These are phyloP conservation scores for Cyclotella atomus DNA, from an alignment of 108 stramenopile genomes.

Conservation along the genomic window DNA sequence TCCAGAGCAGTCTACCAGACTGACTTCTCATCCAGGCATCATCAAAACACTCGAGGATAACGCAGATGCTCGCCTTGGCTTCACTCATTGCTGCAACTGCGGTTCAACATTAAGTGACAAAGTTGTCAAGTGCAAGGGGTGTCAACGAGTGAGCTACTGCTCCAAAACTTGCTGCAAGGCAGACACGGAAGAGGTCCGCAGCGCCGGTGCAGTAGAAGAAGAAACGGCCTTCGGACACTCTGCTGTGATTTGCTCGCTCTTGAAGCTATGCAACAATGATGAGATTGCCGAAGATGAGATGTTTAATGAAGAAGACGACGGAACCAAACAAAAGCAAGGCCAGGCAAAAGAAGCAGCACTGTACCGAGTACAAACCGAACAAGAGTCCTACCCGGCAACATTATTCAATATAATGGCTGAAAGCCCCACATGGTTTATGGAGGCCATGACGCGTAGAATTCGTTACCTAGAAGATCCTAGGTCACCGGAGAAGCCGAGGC, in stretches of 20 bases:
- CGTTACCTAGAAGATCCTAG: constrained; percentile 16
- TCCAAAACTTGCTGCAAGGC: constrained; percentile 58
- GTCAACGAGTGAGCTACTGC: constrained; percentile 81
- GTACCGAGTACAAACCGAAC: constrained; percentile 79
- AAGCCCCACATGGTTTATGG: constrained; percentile 52
- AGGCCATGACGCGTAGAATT: constrained; percentile 29
- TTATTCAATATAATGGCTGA: constrained; percentile 76
- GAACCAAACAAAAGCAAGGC: background rate
- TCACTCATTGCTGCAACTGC: constrained; percentile 39
- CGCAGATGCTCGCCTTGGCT: constrained; percentile 34
- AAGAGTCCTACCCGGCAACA: constrained; percentile 88
- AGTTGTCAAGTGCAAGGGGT: constrained; percentile 55
- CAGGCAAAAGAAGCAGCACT: constrained; percentile 53
- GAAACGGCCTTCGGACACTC: constrained; percentile 63
- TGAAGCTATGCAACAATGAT: constrained; percentile 75
- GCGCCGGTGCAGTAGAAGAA: no score
- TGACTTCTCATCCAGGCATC: constrained; percentile 44
- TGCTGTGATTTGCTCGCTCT: constrained; percentile 74
- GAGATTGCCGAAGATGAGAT: constrained; percentile 65
- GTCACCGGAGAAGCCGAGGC: constrained; percentile 20
- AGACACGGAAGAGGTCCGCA: constrained; percentile 48
- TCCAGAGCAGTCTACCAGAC: constrained; percentile 68
- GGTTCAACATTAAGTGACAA: constrained; percentile 8
- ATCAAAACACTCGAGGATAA: constrained; percentile 34
- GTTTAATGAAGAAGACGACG: constrained; percentile 11